A percentile compares a stretch with the other conserved stretches of the same genome.
These are phyloP conservation scores for Botrytis tulipae DNA, from an alignment of 2,329 filamentous ascomycete genomes.

Conservation along the genomic window DNA sequence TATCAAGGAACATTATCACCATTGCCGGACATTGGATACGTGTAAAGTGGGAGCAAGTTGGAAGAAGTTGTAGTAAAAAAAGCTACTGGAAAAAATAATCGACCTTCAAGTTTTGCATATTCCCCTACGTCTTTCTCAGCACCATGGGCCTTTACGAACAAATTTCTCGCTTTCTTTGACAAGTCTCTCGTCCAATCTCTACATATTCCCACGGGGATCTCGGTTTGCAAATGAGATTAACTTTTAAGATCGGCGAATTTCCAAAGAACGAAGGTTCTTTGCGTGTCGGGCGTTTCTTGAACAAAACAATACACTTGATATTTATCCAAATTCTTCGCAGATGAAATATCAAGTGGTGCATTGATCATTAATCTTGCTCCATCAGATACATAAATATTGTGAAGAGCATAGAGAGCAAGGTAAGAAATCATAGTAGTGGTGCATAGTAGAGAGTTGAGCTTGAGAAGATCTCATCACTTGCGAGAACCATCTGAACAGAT, in stretches of 20 bases:
- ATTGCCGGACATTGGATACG: background rate
- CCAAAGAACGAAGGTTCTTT: no score
- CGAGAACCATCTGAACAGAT: conserved; percentile 27
- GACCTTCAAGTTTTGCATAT: conserved; percentile 8
- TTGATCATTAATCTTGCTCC: no score
- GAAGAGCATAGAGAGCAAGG: conserved; percentile 37
- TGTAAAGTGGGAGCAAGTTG: background rate
- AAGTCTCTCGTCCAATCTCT: conserved; percentile 27
- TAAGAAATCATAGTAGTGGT: conserved; percentile 37
- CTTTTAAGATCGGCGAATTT: no score
- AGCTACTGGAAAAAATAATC: background rate
- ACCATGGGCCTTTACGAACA: background rate
- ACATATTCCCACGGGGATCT: background rate
- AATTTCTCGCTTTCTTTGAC: conserved; percentile 15
- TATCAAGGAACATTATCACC: background rate
- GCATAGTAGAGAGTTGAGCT: conserved; percentile 27
- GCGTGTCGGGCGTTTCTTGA: no score
- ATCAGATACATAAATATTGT: conserved; percentile 34
- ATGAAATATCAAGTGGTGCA: no score
- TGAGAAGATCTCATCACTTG: conserved; percentile 24
- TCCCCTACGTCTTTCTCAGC: background rate
- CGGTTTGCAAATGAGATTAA: no score
- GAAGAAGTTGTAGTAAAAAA: background rate
- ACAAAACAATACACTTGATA: no score
- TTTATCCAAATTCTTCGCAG: no score